Base-by-base conservation (phyloP, 2,329 filamentous ascomycete genomes). In the Fusarium buxicola region DNA sequence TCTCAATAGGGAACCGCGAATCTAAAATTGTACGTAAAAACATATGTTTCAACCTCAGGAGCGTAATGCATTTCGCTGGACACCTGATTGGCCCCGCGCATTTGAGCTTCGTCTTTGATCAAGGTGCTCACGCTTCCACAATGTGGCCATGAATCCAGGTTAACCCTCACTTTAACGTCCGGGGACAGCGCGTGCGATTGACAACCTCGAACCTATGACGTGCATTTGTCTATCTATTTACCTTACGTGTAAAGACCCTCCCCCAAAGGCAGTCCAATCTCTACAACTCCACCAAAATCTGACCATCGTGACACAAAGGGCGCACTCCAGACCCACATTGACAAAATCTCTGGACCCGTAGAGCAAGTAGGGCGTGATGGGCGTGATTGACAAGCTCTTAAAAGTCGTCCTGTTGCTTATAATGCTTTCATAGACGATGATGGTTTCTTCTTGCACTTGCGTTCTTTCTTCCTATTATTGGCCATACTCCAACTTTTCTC, bases 21-120 rank as follows among this genome's bases (percentile, higher is more conserved):
- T 62, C 46, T 65, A 24, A 38, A 48, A 47, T 58, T 50, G 57
- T 65, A 65, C 61, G 61, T 65, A 65, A 62, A 39, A 34, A 16
- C 16, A 50, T 47, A 51, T 45, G 58, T 41, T 31, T 41, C 28
- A 10, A 39, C 36, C 28, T 31, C 21, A 15, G 31, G 28, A 48
- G 15, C 11, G 38, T 35, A 54, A 65, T 18, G 8, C 13, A 4
- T 36, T 39, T 32, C 16, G 16, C n/a, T 5, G 9, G 11, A 5
- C 18, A 18, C 21, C 5, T 7, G 10, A 48, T 51, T 58, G 32
- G 44, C 16, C 44, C 34, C 15, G n/a, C n/a, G n/a, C n/a, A n/a
- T n/a, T n/a, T n/a, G n/a, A n/a, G n/a, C n/a, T 21, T 21, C 4
- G 21, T 21, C 21, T 21, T 21, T 21, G 21, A 6, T 21, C 21